These are phyloP conservation scores for Hondaea fermentalgiana DNA, from an alignment of 108 stramenopile genomes.

Conservation along the genomic window DNA sequence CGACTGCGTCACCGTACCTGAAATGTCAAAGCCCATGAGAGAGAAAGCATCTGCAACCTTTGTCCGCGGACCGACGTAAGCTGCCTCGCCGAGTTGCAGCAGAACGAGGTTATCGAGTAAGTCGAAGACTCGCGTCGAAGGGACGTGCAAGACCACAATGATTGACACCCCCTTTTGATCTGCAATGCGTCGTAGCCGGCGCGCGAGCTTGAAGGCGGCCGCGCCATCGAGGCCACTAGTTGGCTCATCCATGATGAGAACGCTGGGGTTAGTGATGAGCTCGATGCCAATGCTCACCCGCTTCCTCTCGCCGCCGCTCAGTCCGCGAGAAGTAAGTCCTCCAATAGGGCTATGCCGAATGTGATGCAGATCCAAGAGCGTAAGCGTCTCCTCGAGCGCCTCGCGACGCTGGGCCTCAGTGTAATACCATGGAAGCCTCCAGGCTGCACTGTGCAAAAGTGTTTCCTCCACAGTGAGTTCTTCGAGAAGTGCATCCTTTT, in stretches of 20 bases:
- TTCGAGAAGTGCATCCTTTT: slow-evolving; percentile 60
- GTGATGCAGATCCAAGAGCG: background rate
- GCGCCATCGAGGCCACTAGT: slow-evolving; percentile 68
- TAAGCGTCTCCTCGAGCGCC: background rate
- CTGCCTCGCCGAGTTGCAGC: slow-evolving; percentile 58
- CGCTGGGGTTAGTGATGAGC: slow-evolving; percentile 56
- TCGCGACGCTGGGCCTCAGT: background rate
- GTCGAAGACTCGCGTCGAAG: slow-evolving; percentile 55
- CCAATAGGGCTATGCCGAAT: background rate
- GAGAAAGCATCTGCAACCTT: background rate
- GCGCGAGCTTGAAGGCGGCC: slow-evolving; percentile 53
- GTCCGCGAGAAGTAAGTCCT: background rate
- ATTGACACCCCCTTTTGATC: slow-evolving; percentile 49
- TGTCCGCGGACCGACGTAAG: slow-evolving; percentile 60
- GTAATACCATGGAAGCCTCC: slow-evolving; percentile 45
- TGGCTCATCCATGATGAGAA: slow-evolving; percentile 68
- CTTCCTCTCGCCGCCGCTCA: slow-evolving; percentile 72
- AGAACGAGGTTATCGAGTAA: slow-evolving; percentile 57
- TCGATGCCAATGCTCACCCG: slow-evolving; percentile 68
- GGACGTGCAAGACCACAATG: slow-evolving; percentile 64
- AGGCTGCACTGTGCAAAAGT: slow-evolving; percentile 57
- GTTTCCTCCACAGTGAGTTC: slow-evolving; percentile 67
- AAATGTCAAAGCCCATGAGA: background rate
- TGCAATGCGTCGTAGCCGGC: slow-evolving; percentile 45
- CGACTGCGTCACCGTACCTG: background rate